Conservation (phyloP, 1,284 basidiomycete species). For the Apiotrichum mycotoxinovorans region DNA sequence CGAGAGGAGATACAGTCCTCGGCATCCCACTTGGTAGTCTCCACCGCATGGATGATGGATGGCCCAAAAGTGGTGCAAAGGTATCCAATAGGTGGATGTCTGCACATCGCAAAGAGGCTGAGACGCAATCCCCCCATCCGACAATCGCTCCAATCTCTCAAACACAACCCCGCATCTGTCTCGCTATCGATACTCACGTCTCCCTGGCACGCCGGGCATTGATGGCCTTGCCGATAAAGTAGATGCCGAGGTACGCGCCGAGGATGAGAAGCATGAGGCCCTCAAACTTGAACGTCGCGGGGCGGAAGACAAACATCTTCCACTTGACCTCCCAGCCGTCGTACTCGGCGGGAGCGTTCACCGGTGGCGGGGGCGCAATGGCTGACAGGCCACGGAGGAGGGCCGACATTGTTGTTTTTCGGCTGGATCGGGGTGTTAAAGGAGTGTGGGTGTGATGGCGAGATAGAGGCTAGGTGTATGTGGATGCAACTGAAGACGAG, state of each 20-base stretch:
- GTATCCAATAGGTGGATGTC: too few species aligned
- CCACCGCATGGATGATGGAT: too few species aligned
- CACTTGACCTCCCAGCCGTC: constrained; percentile 65
- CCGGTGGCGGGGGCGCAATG: constrained; percentile 52
- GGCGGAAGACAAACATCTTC: constrained; percentile 73
- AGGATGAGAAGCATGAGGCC: constrained; percentile 57
- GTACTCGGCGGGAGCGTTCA: constrained; percentile 52
- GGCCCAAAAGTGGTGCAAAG: too few species aligned
- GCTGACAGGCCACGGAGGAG: constrained; percentile 54
- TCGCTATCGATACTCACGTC: constrained; percentile 37
- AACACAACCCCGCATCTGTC: too few species aligned
- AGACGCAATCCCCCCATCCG: too few species aligned
- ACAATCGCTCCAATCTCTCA: too few species aligned
- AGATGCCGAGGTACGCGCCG: constrained; percentile 43
- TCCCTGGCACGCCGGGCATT: constrained; percentile 37
- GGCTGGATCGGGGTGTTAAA: neutral
- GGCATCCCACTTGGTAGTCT: too few species aligned
- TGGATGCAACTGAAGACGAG: neutral
- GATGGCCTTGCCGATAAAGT: constrained; percentile 39
- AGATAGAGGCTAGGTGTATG: neutral
- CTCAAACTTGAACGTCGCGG: constrained; percentile 72
- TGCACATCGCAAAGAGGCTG: too few species aligned
- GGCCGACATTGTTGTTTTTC: constrained; percentile 22
- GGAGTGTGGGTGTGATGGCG: neutral
- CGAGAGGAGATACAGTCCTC: too few species aligned